Percentiles rank a stretch among this genome's conserved stretches.
Evolutionary conservation across 345 rosid species (phyloP).

Genomic region (Eucalyptus rudis): DNA sequence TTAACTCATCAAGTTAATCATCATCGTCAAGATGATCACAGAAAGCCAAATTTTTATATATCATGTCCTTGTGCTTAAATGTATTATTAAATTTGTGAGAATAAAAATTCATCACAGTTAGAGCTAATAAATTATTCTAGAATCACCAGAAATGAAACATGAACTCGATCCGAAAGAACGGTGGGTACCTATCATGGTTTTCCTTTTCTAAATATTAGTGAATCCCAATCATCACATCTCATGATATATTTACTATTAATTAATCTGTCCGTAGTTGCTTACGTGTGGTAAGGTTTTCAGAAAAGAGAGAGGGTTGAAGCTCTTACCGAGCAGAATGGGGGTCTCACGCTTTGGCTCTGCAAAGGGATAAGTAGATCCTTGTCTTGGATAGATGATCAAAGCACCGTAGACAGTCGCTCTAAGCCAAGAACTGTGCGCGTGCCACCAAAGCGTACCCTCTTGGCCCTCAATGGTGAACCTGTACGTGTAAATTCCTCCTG

Average conservation of each 20-base stretch:
- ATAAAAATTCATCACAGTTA: not conserved
- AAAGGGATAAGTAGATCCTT: slow-evolving; percentile 58
- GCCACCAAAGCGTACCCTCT: slow-evolving; percentile 96
- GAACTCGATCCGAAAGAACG: not conserved
- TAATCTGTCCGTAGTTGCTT: not conserved
- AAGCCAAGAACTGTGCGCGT: slow-evolving; percentile 95
- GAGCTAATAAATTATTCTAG: not conserved
- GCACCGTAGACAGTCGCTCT: slow-evolving; percentile 91
- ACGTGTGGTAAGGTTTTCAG: not conserved
- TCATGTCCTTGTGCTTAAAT: not conserved
- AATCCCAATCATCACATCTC: not conserved
- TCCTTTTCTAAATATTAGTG: not conserved
- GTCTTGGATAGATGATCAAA: slow-evolving; percentile 49
- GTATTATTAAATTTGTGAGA: not conserved
- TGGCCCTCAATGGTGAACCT: slow-evolving; percentile 77
- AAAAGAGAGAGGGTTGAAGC: not conserved
- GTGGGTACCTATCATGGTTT: not conserved
- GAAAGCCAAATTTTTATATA: not conserved
- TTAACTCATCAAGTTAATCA: not conserved
- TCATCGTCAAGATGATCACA: not conserved
- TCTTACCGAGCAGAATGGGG: slow-evolving; percentile 57
- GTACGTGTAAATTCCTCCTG: slow-evolving; percentile 70
- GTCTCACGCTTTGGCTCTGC: slow-evolving; percentile 52
- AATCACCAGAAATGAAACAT: not conserved
- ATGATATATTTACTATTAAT: not conserved